Base-by-base conservation (phyloP, 306 rosid genomes). In the Pyrus bretschneideri region DNA sequence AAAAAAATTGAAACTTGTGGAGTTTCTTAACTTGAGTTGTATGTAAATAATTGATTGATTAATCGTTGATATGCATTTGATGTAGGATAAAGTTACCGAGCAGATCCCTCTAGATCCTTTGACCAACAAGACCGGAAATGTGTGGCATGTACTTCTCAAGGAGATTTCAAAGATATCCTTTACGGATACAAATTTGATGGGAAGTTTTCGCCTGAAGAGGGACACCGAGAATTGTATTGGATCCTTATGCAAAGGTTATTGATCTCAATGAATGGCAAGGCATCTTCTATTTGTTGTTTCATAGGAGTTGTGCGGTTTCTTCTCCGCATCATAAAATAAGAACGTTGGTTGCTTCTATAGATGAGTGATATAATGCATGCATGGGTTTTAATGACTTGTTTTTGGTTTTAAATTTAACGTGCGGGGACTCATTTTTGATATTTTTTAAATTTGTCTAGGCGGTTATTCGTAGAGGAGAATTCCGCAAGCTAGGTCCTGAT, bases 171-270 rank as follows among this genome's bases (percentile, higher is more conserved):
- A 64, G 88, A 92, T 64, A 87, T 89, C 88, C 89, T 95, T 0
- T 95, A 95, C 57, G 97, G 93, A 69, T 95, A 92, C 77, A 92
- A 85, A 83, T 84, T 92, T 61, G 89, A 87, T 68, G 99, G 99
- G 70, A 83, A 81, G 49, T 89, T 86, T 87, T 84, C 88, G 45
- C 96, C 97, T 2, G 75, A 72, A 73, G 75, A 92, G 45, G 99
- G 99, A 42, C 93, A 82, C 58, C 96, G 82, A 91, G 86, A 31
- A 78, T 90, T 82, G 54, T 95, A 59, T 25, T 92, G 62, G 99
- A 95, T 64, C 99, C 99, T 66, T 95, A 95, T 83, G 99, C 93
- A 71, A 92, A 92, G 86, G 97, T 95, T 79, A 82, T 92, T 83
- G 73, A 44, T 46, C 13, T 79, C 4, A 23, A 44, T 42, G 51